Conservation (phyloP, 768 basidiomycete species). For the Rhodotorula toruloides region DNA sequence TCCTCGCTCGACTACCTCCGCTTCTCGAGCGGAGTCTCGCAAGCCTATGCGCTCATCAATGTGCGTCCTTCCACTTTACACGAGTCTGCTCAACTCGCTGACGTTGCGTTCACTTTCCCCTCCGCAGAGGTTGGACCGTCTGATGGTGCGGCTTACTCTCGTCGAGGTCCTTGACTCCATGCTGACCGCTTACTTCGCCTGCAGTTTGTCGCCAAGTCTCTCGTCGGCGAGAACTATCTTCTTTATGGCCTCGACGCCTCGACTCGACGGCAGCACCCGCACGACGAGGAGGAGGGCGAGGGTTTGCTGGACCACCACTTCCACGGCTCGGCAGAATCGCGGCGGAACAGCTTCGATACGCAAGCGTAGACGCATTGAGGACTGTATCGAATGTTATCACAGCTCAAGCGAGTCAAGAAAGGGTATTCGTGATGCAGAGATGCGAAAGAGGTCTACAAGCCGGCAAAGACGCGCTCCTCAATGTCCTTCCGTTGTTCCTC, state of each 20-base stretch:
- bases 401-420: too few relatives aligned
- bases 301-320: conserved; percentile 56
- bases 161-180: too few relatives aligned
- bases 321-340: conserved; percentile 29
- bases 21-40: conserved; percentile 36
- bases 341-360: conserved; percentile 32
- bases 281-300: conserved; percentile 43
- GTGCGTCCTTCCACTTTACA: conserved; percentile 3
- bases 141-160: conserved; percentile 18
- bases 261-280: background rate
- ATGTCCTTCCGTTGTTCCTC: conserved; percentile 61
- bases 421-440: too few relatives aligned
- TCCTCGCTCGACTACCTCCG: conserved; percentile 39
- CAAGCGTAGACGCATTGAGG: too few relatives aligned
- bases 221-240: conserved; percentile 37
- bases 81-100: background rate
- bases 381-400: too few relatives aligned
- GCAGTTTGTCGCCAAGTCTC: conserved; percentile 36
- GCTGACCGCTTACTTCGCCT: background rate
- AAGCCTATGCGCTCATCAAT: conserved; percentile 38
- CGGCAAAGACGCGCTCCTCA: conserved; percentile 56
- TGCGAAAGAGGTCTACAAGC: conserved; percentile 15
- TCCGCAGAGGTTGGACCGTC: conserved; percentile 23
- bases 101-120: background rate
- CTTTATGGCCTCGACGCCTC: conserved; percentile 28